phyloP scores from a whole-genome alignment of 257 asterid species.

The Solanum pimpinellifolium region DNA sequence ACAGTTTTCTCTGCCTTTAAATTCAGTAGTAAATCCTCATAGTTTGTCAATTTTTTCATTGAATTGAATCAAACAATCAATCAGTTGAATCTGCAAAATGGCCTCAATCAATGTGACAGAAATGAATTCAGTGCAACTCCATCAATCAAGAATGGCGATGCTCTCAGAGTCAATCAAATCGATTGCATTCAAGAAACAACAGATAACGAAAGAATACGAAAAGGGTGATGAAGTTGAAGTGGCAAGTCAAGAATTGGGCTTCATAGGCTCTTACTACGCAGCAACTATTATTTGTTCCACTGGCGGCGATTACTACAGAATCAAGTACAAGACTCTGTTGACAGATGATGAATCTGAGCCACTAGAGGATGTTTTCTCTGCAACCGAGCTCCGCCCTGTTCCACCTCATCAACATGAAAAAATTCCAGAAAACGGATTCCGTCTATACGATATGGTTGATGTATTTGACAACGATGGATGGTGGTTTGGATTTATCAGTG shows the following conservation, averaged over 20 bases:
- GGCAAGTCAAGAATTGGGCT: neutral
- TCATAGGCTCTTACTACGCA: neutral
- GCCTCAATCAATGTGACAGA: neutral
- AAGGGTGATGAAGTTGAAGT: neutral
- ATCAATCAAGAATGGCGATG: neutral
- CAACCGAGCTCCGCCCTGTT: neutral
- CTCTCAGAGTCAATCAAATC: neutral
- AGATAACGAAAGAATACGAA: neutral
- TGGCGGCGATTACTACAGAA: neutral
- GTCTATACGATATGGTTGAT: neutral
- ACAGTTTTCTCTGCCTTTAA: neutral
- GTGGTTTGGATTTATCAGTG: conserved; percentile 6
- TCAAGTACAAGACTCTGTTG: conserved; percentile 1
- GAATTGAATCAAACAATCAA: neutral
- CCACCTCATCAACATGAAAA: neutral
- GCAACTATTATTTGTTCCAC: neutral
- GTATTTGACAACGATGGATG: conserved; percentile 3
- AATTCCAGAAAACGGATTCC: neutral
- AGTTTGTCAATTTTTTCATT: too few species aligned
- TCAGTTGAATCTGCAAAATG: neutral
- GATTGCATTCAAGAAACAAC: neutral
- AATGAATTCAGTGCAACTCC: neutral
- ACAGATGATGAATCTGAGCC: neutral
- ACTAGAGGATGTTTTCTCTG: neutral
- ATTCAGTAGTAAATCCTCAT: neutral